Evolutionary conservation across 1,139 yeast genomes (phyloP), one percentile per base, ranked within the genome.

Genomic region (Meyerozyma carpophila): DNA sequence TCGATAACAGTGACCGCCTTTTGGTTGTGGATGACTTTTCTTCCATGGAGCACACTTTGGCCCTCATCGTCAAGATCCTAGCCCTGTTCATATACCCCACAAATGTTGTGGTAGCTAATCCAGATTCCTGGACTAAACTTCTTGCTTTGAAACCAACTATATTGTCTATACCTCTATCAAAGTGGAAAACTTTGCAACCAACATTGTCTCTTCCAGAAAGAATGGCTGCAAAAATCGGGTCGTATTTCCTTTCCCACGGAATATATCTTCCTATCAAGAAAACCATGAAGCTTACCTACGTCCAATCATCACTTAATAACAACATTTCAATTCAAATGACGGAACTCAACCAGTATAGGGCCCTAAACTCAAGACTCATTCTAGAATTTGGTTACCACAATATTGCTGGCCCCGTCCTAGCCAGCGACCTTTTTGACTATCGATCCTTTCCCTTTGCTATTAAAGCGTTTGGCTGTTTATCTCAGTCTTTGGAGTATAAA

Each of bases 351-450:
- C 49, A 57, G 3, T 48, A 79, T 13, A 70, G 84, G 45, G 67
- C 82, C 0, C 41, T 68, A 2, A 77, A 79, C 2, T 53, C 79
- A 2, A 66, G 88, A 47, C 63, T 82, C 0, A 66, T 84, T 0
- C 60, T 66, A 16, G 93, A 85, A 53, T 63, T 72, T 16, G 74
- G 75, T 29, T 62, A 70, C 40, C 61, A 59, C 32, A 71, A 75
- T 21, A 61, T 79, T 1, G 56, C 79, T 42, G 91, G 91, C 0
- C 82, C 90, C 0, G 50, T 84, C 0, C 52, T 83, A 8, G 66
- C 72, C 36, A 78, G 83, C 1, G 86, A 84, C 54, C 65, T 75
- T 39, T 83, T 68, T 51, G 94, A 85, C 51, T 82, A 81, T 54
- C 67, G 94, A 46, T 59, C 75, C 2, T 56, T 75, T 14, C 61